phyloP scores from a whole-genome alignment of 83 land plant species.

The Larix sibirica region DNA sequence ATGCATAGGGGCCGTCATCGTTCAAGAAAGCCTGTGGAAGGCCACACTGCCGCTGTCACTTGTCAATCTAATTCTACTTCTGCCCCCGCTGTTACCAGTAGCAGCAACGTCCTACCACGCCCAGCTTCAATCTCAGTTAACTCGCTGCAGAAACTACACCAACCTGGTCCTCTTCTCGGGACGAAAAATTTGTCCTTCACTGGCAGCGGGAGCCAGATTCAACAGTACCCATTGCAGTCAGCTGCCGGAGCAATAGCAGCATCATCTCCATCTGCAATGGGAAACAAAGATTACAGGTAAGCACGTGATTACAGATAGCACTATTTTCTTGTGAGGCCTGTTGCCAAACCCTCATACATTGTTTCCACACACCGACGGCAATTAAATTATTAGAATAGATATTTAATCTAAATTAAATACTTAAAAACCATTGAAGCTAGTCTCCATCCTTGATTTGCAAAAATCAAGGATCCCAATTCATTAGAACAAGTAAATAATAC shows the following conservation, averaged over 20 bases:
- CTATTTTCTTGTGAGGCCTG: too few species aligned
- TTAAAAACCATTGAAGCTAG: too few species aligned
- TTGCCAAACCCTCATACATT: too few species aligned
- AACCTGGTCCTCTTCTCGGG: not conserved
- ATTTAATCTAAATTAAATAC: too few species aligned
- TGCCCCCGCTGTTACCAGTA: not conserved
- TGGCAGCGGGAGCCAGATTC: not conserved
- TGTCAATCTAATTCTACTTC: not conserved
- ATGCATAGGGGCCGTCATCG: slow-evolving; percentile 67
- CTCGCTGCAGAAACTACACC: too few species aligned
- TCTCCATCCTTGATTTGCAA: too few species aligned
- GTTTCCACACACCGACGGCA: too few species aligned
- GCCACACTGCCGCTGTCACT: slow-evolving; percentile 19
- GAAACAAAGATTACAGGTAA: slow-evolving; percentile 7
- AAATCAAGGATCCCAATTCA: too few species aligned
- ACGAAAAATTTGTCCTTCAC: not conserved
- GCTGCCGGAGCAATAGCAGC: not conserved
- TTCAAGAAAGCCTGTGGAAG: slow-evolving; percentile 48
- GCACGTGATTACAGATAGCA: not conserved
- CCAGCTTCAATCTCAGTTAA: too few species aligned
- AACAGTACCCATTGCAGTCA: not conserved
- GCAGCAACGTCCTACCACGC: too few species aligned
- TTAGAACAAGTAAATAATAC: too few species aligned
- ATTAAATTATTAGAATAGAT: too few species aligned
- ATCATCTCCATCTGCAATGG: not conserved